Conservation (phyloP, 257 asterid species). For the Haberlea rhodopensis region DNA sequence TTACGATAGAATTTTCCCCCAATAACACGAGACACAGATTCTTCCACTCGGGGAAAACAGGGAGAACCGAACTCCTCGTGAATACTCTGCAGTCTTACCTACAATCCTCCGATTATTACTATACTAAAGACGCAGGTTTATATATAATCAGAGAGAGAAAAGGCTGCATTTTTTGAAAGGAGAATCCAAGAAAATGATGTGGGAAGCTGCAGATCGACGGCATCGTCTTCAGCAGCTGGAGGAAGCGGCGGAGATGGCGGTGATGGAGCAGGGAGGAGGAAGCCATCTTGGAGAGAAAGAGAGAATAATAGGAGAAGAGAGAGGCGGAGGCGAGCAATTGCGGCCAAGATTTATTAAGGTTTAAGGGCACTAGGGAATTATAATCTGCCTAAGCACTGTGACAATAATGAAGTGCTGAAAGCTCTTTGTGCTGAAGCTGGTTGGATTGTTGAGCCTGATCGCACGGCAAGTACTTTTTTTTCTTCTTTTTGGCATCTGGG, state of each 20-base stretch:
- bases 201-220: constrained; percentile 81
- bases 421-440: constrained; percentile 96
- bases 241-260: constrained; percentile 31
- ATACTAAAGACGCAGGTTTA: too few relatives aligned
- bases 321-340: constrained; percentile 88
- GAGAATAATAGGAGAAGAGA: constrained; percentile 96
- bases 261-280: constrained; percentile 62
- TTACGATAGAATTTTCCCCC: constrained; percentile 2
- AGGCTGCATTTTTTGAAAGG: constrained; percentile 12
- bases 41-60: constrained; percentile 28
- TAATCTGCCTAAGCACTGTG: constrained; percentile 87
- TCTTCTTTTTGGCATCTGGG: not conserved
- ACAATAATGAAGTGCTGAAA: constrained; percentile 87
- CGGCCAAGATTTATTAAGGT: constrained; percentile 87
- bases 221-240: constrained; percentile 49
- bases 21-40: constrained; percentile 31
- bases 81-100: too few relatives aligned
- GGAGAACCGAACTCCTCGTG: constrained; percentile 40
- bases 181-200: constrained; percentile 52
- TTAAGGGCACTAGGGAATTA: constrained; percentile 92
- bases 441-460: constrained; percentile 92
- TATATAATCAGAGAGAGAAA: constrained; percentile 1
- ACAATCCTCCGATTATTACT: too few relatives aligned
- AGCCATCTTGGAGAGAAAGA: constrained; percentile 93
- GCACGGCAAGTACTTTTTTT: too few relatives aligned